phyloP scores from a whole-genome alignment of 139 green algal species.

The Chlamydomonas eustigma region DNA sequence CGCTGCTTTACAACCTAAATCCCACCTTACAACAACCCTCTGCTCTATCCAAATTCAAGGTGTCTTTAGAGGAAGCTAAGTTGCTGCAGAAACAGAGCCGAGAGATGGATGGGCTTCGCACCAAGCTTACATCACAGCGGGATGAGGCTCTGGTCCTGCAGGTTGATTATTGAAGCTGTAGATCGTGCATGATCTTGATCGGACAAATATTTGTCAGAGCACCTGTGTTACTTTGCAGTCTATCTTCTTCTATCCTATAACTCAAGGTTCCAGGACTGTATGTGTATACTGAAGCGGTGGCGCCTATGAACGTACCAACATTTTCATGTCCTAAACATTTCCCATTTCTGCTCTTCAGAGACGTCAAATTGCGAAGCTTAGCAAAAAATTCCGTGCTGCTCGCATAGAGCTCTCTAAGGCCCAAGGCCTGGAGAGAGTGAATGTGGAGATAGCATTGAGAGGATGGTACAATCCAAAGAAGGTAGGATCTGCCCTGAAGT shows the following conservation, averaged over 20 bases:
- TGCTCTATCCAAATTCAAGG: too few relatives aligned
- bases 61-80: not conserved
- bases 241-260: too few relatives aligned
- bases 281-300: too few relatives aligned
- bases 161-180: not conserved
- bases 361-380: not conserved
- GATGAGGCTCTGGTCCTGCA: not conserved
- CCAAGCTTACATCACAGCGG: not conserved
- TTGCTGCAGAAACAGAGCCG: not conserved
- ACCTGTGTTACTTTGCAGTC: too few relatives aligned
- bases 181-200: too few relatives aligned
- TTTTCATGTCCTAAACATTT: too few relatives aligned
- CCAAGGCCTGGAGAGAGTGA: not conserved
- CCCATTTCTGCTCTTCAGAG: too few relatives aligned
- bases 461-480: not conserved
- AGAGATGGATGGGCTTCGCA: not conserved
- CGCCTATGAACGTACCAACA: too few relatives aligned
- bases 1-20: too few relatives aligned
- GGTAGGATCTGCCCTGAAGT: not conserved
- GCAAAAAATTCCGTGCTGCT: not conserved
- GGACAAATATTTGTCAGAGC: too few relatives aligned
- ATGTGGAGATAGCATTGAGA: not conserved
- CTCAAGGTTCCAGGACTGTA: too few relatives aligned
- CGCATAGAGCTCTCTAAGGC: not conserved
- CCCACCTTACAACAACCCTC: too few relatives aligned